A percentile compares a stretch with the other conserved stretches of the same genome.
Conservation (phyloP, 2,329 filamentous ascomycete species). For the Exophiala phaeomuriformis region DNA sequence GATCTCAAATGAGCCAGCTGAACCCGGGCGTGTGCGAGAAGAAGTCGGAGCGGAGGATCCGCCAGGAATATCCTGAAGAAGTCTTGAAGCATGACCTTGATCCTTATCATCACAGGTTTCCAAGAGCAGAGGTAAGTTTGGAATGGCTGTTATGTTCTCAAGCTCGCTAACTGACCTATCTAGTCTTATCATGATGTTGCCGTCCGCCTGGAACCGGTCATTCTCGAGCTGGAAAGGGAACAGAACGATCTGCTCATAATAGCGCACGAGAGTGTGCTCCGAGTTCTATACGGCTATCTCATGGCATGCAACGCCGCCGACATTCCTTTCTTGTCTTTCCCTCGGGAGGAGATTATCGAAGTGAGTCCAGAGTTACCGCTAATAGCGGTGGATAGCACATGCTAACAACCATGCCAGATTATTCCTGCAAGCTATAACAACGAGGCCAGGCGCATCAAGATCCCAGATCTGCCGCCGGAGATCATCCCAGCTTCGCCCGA, state of each 20-base stretch:
- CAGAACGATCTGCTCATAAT: slow-evolving; percentile 98
- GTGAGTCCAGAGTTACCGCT: slow-evolving; percentile 34
- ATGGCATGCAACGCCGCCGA: slow-evolving; percentile 97
- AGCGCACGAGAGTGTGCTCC: slow-evolving; percentile 93
- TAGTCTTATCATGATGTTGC: slow-evolving; percentile 97
- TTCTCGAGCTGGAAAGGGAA: slow-evolving; percentile 91
- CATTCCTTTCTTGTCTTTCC: slow-evolving; percentile 88
- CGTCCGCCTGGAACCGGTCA: slow-evolving; percentile 95
- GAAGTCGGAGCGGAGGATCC: slow-evolving; percentile 75
- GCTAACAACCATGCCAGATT: slow-evolving; percentile 48
- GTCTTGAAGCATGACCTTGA: slow-evolving; percentile 87
- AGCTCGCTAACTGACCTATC: slow-evolving; percentile 9
- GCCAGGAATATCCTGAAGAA: slow-evolving; percentile 78
- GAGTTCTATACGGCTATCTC: slow-evolving; percentile 91
- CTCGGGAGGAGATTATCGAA: slow-evolving; percentile 95
- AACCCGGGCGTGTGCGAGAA: slow-evolving; percentile 96
- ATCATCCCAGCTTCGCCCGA: slow-evolving; percentile 73
- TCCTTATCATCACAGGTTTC: slow-evolving; percentile 94
- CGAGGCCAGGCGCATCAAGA: slow-evolving; percentile 81
- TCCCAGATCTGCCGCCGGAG: slow-evolving; percentile 58
- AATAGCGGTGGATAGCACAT: neutral
- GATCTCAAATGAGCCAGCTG: slow-evolving; percentile 93
- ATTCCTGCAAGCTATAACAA: slow-evolving; percentile 97
- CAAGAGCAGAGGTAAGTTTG: slow-evolving; percentile 69
- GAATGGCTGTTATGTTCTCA: neutral